A percentile compares a stretch with the other conserved stretches of the same genome.
These are phyloP conservation scores for Fusarium annulatum DNA, from an alignment of 2,329 filamentous ascomycete genomes.

Conservation along the genomic window DNA sequence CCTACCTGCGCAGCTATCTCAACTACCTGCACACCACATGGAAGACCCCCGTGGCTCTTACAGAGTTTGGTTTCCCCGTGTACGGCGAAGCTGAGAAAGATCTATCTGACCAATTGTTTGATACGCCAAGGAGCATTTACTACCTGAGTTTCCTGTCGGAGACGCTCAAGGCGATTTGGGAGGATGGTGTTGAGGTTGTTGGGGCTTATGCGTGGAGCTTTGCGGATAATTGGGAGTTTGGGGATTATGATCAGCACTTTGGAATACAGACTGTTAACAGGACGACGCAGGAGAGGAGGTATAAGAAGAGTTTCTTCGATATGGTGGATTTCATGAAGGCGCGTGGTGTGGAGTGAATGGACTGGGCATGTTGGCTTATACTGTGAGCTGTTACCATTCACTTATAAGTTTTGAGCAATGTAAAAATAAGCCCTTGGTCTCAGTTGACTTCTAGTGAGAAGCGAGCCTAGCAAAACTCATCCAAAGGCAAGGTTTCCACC, in stretches of 20 bases:
- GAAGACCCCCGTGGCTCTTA: slow-evolving; percentile 58
- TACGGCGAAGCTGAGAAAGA: slow-evolving; percentile 58
- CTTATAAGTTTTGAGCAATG: too few relatives aligned
- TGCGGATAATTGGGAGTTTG: slow-evolving; percentile 67
- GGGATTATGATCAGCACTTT: slow-evolving; percentile 57
- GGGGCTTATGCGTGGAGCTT: slow-evolving; percentile 66
- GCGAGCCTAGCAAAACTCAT: too few relatives aligned
- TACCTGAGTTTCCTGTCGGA: slow-evolving; percentile 66
- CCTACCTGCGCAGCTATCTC: slow-evolving; percentile 66
- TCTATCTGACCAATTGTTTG: slow-evolving; percentile 63
- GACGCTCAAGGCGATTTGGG: slow-evolving; percentile 64
- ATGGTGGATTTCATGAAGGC: slow-evolving; percentile 62
- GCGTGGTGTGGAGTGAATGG: slow-evolving; percentile 39
- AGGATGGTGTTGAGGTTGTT: slow-evolving; percentile 65
- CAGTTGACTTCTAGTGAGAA: too few relatives aligned
- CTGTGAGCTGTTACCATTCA: too few relatives aligned
- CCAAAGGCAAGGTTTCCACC: too few relatives aligned
- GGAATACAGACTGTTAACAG: slow-evolving; percentile 67
- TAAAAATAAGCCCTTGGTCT: too few relatives aligned
- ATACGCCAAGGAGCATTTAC: slow-evolving; percentile 64
- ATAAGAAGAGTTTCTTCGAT: slow-evolving; percentile 70
- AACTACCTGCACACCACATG: slow-evolving; percentile 71
- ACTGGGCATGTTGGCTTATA: too few relatives aligned
- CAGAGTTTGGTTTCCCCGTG: slow-evolving; percentile 69
- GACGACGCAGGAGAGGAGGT: slow-evolving; percentile 61